Percentiles rank a stretch among this genome's conserved stretches.
Conservation (phyloP, 2,329 filamentous ascomycete species). For the Paecilomyces dactylethromorphus region DNA sequence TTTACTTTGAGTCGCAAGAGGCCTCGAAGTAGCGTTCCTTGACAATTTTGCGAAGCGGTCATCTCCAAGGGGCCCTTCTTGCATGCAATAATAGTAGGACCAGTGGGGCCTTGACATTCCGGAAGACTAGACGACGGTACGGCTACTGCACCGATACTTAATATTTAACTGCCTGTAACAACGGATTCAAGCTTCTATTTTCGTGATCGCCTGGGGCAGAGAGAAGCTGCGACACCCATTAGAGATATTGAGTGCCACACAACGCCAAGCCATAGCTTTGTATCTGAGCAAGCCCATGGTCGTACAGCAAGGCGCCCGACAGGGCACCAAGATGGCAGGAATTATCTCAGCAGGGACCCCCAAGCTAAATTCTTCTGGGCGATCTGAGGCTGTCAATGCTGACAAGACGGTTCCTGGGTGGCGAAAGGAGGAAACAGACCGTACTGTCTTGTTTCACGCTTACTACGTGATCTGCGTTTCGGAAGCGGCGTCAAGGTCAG, state of each 20-base stretch:
- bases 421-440: neutral
- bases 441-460: neutral
- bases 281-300: neutral
- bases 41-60: neutral
- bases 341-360: neutral
- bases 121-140: neutral
- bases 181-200: neutral
- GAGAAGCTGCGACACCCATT: neutral
- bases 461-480: conserved; percentile 1
- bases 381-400: neutral
- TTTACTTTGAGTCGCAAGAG: neutral
- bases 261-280: neutral
- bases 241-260: neutral
- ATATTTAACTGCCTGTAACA: neutral
- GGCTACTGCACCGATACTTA: neutral
- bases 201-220: neutral
- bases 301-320: neutral
- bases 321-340: neutral
- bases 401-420: neutral
- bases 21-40: neutral
- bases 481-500: neutral
- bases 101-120: neutral
- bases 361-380: neutral
- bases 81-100: neutral
- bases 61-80: neutral